These are phyloP conservation scores for Aspergillus sclerotioniger DNA, from an alignment of 495 filamentous ascomycete species.

Conservation along the genomic window DNA sequence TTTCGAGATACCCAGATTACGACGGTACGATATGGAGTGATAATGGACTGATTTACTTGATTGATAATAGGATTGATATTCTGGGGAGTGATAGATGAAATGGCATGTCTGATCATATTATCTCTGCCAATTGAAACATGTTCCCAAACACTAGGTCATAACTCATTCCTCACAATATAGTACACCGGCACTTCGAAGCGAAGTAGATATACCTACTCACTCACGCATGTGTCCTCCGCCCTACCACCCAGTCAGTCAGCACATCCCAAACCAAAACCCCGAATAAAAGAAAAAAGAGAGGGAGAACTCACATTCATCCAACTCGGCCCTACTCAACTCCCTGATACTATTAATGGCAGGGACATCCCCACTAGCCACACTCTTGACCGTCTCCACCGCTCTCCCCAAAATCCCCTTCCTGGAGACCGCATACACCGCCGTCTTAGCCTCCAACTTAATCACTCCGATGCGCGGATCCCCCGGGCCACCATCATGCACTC, in stretches of 20 bases:
- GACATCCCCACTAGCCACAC: conserved; percentile 66
- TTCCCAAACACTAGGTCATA: too few species aligned
- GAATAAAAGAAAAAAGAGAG: conserved; percentile 4
- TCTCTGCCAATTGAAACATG: too few species aligned
- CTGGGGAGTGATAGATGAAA: not conserved
- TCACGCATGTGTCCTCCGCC: not conserved
- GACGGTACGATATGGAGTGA: conserved; percentile 2
- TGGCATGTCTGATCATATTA: too few species aligned
- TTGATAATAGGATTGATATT: not conserved
- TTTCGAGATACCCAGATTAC: conserved; percentile 7
- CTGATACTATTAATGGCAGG: conserved; percentile 76
- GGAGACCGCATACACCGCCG: conserved; percentile 46
- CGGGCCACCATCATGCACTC: conserved; percentile 76
- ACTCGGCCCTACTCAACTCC: conserved; percentile 68
- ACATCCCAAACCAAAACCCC: not conserved
- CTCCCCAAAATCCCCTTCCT: conserved; percentile 51
- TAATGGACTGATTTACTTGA: not conserved
- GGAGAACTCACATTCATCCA: conserved; percentile 43
- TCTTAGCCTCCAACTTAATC: conserved; percentile 45
- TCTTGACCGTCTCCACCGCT: conserved; percentile 71
- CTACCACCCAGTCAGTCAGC: not conserved
- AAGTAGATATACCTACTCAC: too few species aligned
- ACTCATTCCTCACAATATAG: too few species aligned
- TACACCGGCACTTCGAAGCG: too few species aligned
- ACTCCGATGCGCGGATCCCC: conserved; percentile 74